These are phyloP conservation scores for Rhizopus delemar DNA, from an alignment of 371 early-diverging fungal species.

Conservation along the genomic window DNA sequence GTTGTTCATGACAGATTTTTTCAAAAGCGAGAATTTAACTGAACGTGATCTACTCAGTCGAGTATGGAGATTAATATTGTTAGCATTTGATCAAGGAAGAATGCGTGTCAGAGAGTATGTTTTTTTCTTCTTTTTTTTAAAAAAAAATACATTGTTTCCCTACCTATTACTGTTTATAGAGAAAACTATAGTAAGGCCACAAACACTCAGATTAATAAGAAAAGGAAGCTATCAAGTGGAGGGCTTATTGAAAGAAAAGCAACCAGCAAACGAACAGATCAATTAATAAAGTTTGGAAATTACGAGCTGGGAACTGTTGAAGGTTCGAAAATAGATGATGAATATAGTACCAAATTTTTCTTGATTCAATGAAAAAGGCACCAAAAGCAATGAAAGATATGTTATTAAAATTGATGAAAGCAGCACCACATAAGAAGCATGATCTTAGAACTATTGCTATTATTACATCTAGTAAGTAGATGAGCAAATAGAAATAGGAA, in stretches of 20 bases:
- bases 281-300: not conserved
- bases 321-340: slow-evolving; percentile 2
- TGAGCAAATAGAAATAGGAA: slow-evolving; percentile 3
- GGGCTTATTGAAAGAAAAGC: slow-evolving; percentile 3
- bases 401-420: slow-evolving; percentile 7
- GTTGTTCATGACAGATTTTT: not conserved
- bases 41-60: slow-evolving; percentile 3
- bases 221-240: slow-evolving; percentile 1
- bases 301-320: not conserved
- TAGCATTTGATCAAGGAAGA: slow-evolving; percentile 9
- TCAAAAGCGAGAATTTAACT: slow-evolving; percentile 6
- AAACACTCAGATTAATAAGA: not conserved
- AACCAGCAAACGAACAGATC: not conserved
- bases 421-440: not conserved
- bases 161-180: not conserved
- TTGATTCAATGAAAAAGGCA: slow-evolving; percentile 2
- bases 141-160: not conserved
- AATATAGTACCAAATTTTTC: not conserved
- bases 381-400: slow-evolving; percentile 11
- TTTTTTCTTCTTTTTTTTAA: slow-evolving; percentile 2
- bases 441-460: not conserved
- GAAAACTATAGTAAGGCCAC: slow-evolving; percentile 1
- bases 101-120: slow-evolving; percentile 7
- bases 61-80: not conserved
- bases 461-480: slow-evolving; percentile 1